Evolutionary conservation across 164 flowering plant genomes (phyloP), one percentile per base, ranked within the genome.

Genomic region (Liriodendron chinense): DNA sequence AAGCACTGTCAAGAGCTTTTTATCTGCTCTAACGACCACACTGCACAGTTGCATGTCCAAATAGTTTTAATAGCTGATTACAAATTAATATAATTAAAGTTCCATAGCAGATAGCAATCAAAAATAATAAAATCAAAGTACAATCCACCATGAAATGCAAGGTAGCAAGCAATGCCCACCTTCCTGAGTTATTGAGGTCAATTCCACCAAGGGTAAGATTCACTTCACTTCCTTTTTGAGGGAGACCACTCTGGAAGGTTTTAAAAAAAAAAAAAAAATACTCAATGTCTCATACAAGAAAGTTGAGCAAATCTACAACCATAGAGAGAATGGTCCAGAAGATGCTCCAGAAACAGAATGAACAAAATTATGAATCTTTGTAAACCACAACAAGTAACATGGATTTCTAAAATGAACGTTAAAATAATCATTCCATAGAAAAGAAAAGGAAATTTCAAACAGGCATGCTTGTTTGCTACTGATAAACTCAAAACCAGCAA

Each of bases 181-280:
- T 96, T 93, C 99, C 99, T 84, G 99, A 91, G 84, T 88, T 94
- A 92, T 96, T 94, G 82, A 96, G 96, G 80, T 96, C 99, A 83
- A 96, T 96, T 34, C 99, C 98, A 81, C 99, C 99, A 74, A 96
- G 96, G 62, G 93, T 96, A 84, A 91, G 81, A 83, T 96, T 93
- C 80, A 90, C 94, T 81, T 96, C 99, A 82, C 88, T 75, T 18
- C 91, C 91, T 82, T 81, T 94, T 74, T 86, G 98, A 75, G 94
- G 86, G 77, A 81, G 75, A 72, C 85, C 90, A 84, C 80, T 96
- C 99, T 96, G 89, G 69, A 22, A 72, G 78, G 66, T 10, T n/a
- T n/a, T n/a, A n/a, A n/a, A n/a, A n/a, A n/a, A n/a, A n/a, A n/a
- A n/a, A 75, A 69, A 47, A 65, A 9, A 74, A 23, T 21, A 63